Evolutionary conservation across 1,139 yeast species (phyloP), one percentile per base, ranked within the genome.

Genomic region (Blastobotrys capitulatus): DNA sequence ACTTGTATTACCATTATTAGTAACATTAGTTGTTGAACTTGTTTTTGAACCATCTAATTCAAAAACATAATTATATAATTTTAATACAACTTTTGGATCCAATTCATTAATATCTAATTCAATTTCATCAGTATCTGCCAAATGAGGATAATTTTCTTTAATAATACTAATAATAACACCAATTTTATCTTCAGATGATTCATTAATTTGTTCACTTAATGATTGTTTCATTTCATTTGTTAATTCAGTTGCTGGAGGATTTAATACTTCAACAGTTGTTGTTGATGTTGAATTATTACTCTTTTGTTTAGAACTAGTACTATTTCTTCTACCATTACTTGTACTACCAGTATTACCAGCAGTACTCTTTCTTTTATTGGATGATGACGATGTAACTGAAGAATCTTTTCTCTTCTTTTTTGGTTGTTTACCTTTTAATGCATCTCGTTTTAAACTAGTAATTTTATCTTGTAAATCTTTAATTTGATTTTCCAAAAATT

Each of bases 221-320:
- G 88, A 95, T 65, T 88, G 87, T 77, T 94, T 92, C 97, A 92
- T 92, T 64, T 90, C 97, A 65, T 87, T 92, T 0, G 97, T 87
- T 25, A 46, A 35, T 38, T 51, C 48, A 39, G 54, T 42, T 42
- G 52, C 53, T 26, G 41, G 43, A 15, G 42, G 53, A 32, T 44
- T 47, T 37, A 54, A 57, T 2, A 15, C 18, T 36, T 36, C 39
- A 18, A 15, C 18, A 15, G 15, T 20, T 20, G 15, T 35, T 7
- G 18, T 20, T 20, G 38, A 20, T 7, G 9, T 12, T 36, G 54
- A 27, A 41, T 48, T 32, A 34, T 43, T 37, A 19, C 38, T 47
- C 6, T 42, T 42, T 22, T 44, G 31, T 36, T 42, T 38, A n/a
- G 37, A 40, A 5, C 41, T 35, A 2, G 40, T 40, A 35, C 43